A percentile compares a stretch with the other conserved stretches of the same genome.
phyloP scores from a whole-genome alignment of 768 basidiomycete species.

The Lentinus brumalis region DNA sequence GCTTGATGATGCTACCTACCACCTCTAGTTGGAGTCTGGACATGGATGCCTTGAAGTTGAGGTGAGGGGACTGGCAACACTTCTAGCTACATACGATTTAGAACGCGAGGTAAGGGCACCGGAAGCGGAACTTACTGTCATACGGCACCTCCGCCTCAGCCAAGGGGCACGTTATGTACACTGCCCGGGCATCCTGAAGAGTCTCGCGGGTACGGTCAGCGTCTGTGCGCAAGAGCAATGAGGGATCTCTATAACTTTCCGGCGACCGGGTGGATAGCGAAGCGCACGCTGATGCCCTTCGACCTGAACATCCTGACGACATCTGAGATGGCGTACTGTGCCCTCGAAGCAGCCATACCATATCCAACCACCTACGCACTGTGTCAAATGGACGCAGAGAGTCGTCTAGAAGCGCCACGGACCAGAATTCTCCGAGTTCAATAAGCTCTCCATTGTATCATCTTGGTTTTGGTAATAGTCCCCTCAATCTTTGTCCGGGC shows the following conservation, averaged over 20 bases:
- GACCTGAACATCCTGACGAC: conserved; percentile 72
- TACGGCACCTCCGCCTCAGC: conserved; percentile 91
- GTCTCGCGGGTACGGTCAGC: not conserved
- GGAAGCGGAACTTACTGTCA: conserved; percentile 57
- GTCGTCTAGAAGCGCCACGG: conserved; percentile 14
- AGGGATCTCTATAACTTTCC: conserved; percentile 43
- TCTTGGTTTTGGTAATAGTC: conserved; percentile 77
- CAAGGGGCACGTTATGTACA: conserved; percentile 91
- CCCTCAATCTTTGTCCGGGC: conserved; percentile 75
- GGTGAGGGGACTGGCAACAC: too few relatives aligned
- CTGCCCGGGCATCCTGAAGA: conserved; percentile 84
- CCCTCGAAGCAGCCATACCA: conserved; percentile 92
- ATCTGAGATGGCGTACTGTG: conserved; percentile 75
- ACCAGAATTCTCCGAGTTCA: conserved; percentile 82
- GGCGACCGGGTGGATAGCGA: conserved; percentile 88
- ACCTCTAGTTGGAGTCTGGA: too few relatives aligned
- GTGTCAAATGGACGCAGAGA: not conserved
- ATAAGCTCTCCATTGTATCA: conserved; percentile 76
- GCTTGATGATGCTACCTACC: too few relatives aligned
- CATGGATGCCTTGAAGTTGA: too few relatives aligned
- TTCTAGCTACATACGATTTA: too few relatives aligned
- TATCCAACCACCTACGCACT: conserved; percentile 72
- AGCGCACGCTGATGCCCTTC: conserved; percentile 79
- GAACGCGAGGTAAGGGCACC: too few relatives aligned
- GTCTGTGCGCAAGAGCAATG: not conserved